Base-by-base conservation (phyloP, 352 stramenopile species). In the Phytophthora pseudosyringae region DNA sequence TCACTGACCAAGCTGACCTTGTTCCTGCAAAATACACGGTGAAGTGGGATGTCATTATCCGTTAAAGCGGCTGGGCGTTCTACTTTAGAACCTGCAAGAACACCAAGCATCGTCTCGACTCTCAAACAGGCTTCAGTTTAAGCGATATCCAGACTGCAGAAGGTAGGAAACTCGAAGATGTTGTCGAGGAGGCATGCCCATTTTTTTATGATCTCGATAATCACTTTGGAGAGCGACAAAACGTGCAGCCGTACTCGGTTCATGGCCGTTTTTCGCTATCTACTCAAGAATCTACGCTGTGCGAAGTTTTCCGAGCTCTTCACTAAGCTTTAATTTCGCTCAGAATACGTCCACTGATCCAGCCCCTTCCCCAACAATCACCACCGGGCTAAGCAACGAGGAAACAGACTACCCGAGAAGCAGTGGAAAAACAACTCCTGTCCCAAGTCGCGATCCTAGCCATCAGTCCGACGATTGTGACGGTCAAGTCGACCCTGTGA, bases 41-140 rank as follows among this genome's bases (percentile, higher is more conserved):
- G 3, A 54, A 48, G 33, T 53, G 16, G 54, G 43, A 62, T 31
- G 29, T 43, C 16, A 15, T n/a, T 6, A 43, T n/a, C 1, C 43
- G 52, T 18, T 40, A 59, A 50, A 59, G 52, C 16, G 8, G 28
- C 5, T 62, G 41, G 54, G 41, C 21, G 3, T 62, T 33, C 0
- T 54, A 53, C 9, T 62, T 62, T 41, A 53, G 40, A 12, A 29
- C 39, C 6, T 52, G 40, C 54, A 62, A 54, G 41, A 53, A 46
- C 5, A 47, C 29, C 10, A 62, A 62, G 16, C 8, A n/a, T 8
- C 43, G 32, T 28, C 29, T 60, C 3, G 41, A 60, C 12, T 33
- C 16, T 15, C 54, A 54, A 16, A 53, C 54, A 1, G 54, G 54
- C 2, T 60, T 62, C 18, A 15, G 43, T 2, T 29, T 47, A 13